These are phyloP conservation scores for Boletus rubescentipes DNA, from an alignment of 768 basidiomycete species.

Conservation along the genomic window DNA sequence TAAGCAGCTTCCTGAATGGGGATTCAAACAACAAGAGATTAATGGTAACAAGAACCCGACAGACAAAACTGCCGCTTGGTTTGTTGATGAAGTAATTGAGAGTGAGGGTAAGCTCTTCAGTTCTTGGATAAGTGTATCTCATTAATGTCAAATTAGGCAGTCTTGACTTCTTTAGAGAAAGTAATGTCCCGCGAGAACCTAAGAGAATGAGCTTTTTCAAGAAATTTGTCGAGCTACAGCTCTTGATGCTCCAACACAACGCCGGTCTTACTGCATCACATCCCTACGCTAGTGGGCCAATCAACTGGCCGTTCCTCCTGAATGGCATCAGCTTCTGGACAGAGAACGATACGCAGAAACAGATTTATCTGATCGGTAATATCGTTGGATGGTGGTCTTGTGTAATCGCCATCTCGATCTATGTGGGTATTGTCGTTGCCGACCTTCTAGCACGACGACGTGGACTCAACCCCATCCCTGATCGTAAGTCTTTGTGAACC, in stretches of 20 bases:
- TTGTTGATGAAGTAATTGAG: constrained; percentile 75
- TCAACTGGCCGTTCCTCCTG: constrained; percentile 98
- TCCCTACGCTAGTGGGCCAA: constrained; percentile 92
- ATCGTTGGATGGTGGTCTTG: constrained; percentile 94
- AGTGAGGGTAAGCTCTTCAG: constrained; percentile 58
- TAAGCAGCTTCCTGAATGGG: constrained; percentile 91
- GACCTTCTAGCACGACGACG: constrained; percentile 87
- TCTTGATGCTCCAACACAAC: constrained; percentile 97
- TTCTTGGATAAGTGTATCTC: not conserved
- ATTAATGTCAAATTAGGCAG: constrained; percentile 51
- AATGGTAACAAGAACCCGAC: constrained; percentile 93
- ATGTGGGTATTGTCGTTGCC: constrained; percentile 85
- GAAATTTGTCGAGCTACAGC: constrained; percentile 91
- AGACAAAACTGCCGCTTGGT: constrained; percentile 88
- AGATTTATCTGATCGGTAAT: constrained; percentile 97
- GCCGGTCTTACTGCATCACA: constrained; percentile 98
- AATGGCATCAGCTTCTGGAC: constrained; percentile 99
- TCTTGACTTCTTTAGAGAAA: constrained; percentile 45
- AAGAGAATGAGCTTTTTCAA: constrained; percentile 89
- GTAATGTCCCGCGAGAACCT: constrained; percentile 58
- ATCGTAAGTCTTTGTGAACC: constrained; percentile 55
- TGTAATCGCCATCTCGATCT: constrained; percentile 81
- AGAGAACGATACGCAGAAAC: constrained; percentile 74
- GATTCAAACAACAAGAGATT: constrained; percentile 94
- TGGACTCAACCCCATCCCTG: constrained; percentile 80